phyloP scores from a whole-genome alignment of 179 eudicot genomes.

The Nepenthes alata region DNA sequence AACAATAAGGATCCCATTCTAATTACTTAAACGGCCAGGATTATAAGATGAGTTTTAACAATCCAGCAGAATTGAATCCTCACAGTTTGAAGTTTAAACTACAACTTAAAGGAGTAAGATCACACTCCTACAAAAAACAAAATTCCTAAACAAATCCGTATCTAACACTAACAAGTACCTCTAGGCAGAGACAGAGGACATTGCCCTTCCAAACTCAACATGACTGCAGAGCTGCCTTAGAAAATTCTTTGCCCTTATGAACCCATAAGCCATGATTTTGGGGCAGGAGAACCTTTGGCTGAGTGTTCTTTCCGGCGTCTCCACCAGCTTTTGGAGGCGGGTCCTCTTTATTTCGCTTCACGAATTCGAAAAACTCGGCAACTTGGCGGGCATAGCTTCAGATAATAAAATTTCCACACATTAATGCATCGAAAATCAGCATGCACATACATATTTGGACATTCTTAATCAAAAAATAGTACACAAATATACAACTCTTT shows the following conservation, averaged over 20 bases:
- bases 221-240: constrained; percentile 35
- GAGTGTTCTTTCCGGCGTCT: constrained; percentile 15
- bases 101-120: too few species aligned
- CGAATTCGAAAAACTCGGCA: constrained; percentile 79
- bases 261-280: constrained; percentile 47
- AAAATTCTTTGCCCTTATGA: constrained; percentile 38
- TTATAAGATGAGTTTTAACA: too few species aligned
- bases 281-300: constrained; percentile 41
- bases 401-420: neutral
- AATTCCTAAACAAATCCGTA: too few species aligned
- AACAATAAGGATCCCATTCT: too few species aligned
- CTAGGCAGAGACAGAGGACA: constrained; percentile 44
- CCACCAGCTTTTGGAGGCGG: constrained; percentile 19
- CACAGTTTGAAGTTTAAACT: too few species aligned
- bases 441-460: too few species aligned
- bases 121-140: too few species aligned
- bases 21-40: too few species aligned
- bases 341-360: constrained; percentile 70
- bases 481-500: too few species aligned
- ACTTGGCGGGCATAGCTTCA: constrained; percentile 91
- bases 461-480: too few species aligned
- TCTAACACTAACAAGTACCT: neutral
- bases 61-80: too few species aligned
- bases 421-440: neutral
- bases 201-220: constrained; percentile 43